A percentile compares a stretch with the other conserved stretches of the same genome.
phyloP scores from a whole-genome alignment of 108 stramenopile species.

The Skeletonema marinoi region DNA sequence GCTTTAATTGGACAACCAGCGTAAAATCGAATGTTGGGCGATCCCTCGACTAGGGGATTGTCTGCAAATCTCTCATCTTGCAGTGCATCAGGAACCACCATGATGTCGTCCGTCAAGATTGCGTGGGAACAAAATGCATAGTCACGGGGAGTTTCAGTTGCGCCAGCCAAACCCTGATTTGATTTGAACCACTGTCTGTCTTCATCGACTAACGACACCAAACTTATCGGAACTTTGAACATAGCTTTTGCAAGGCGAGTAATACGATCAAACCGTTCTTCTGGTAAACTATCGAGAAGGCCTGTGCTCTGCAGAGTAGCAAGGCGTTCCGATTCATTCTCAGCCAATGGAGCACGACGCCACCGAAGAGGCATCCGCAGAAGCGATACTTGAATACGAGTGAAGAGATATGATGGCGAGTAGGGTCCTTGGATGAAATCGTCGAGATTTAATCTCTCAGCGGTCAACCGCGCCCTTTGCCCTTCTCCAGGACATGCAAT shows the following conservation, averaged over 20 bases:
- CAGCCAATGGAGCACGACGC: slow-evolving; percentile 18
- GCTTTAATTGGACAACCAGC: slow-evolving; percentile 56
- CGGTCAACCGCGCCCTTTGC: background rate
- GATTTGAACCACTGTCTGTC: slow-evolving; percentile 60
- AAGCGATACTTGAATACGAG: slow-evolving; percentile 32
- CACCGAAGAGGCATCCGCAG: slow-evolving; percentile 30
- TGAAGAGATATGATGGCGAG: slow-evolving; percentile 17
- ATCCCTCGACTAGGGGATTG: slow-evolving; percentile 70
- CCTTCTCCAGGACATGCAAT: slow-evolving; percentile 7
- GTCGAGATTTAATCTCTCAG: background rate
- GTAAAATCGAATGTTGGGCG: slow-evolving; percentile 75
- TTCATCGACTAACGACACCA: slow-evolving; percentile 53
- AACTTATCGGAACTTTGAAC: slow-evolving; percentile 50
- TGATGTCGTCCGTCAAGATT: slow-evolving; percentile 44
- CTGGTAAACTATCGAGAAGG: slow-evolving; percentile 18
- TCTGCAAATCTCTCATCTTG: slow-evolving; percentile 72
- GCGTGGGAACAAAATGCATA: slow-evolving; percentile 77
- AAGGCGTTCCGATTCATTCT: slow-evolving; percentile 18
- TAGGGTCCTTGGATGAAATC: slow-evolving; percentile 16
- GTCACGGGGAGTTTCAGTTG: slow-evolving; percentile 61
- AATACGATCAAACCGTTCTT: slow-evolving; percentile 51
- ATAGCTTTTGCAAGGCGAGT: slow-evolving; percentile 39
- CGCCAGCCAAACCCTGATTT: slow-evolving; percentile 42
- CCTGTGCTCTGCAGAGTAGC: slow-evolving; percentile 24
- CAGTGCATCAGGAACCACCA: slow-evolving; percentile 63